phyloP scores from a whole-genome alignment of 2,329 filamentous ascomycete genomes.

The Falciphora oryzae region DNA sequence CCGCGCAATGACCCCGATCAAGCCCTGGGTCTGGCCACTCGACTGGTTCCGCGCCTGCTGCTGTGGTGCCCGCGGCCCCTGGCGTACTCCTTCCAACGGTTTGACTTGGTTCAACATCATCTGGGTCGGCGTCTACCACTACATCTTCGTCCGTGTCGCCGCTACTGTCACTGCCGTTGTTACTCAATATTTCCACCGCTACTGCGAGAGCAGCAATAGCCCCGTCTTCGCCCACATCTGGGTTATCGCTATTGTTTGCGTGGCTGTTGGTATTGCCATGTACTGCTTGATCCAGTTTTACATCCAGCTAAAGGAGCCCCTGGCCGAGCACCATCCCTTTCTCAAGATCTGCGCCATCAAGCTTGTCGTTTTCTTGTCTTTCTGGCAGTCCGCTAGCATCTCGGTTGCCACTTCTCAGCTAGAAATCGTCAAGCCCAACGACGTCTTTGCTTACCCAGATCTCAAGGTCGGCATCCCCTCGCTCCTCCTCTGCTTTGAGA shows the following conservation, averaged over 20 bases:
- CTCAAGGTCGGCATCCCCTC: slow-evolving; percentile 76
- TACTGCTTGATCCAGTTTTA: slow-evolving; percentile 88
- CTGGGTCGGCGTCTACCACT: slow-evolving; percentile 79
- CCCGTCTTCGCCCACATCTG: slow-evolving; percentile 81
- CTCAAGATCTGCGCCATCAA: slow-evolving; percentile 84
- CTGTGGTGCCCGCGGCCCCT: slow-evolving; percentile 61
- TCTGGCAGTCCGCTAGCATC: slow-evolving; percentile 66
- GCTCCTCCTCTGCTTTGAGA: slow-evolving; percentile 74
- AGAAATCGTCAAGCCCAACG: slow-evolving; percentile 54
- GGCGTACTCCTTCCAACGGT: slow-evolving; percentile 72
- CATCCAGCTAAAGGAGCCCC: slow-evolving; percentile 62
- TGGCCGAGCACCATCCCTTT: slow-evolving; percentile 65
- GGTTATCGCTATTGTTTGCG: slow-evolving; percentile 63
- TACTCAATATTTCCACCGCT: slow-evolving; percentile 61
- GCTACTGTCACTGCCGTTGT: slow-evolving; percentile 76
- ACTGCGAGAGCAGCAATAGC: slow-evolving; percentile 73
- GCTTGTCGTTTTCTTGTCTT: slow-evolving; percentile 84
- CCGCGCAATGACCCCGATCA: slow-evolving; percentile 55
- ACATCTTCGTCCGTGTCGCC: slow-evolving; percentile 72
- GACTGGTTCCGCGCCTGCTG: slow-evolving; percentile 65
- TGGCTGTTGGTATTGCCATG: slow-evolving; percentile 77
- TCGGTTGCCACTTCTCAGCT: slow-evolving; percentile 51
- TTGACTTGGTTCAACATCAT: slow-evolving; percentile 88
- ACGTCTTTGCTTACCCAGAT: slow-evolving; percentile 63
- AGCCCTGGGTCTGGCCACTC: slow-evolving; percentile 71